phyloP scores from a whole-genome alignment of 2,329 filamentous ascomycete species.

The Alternaria novae-zelandiae region DNA sequence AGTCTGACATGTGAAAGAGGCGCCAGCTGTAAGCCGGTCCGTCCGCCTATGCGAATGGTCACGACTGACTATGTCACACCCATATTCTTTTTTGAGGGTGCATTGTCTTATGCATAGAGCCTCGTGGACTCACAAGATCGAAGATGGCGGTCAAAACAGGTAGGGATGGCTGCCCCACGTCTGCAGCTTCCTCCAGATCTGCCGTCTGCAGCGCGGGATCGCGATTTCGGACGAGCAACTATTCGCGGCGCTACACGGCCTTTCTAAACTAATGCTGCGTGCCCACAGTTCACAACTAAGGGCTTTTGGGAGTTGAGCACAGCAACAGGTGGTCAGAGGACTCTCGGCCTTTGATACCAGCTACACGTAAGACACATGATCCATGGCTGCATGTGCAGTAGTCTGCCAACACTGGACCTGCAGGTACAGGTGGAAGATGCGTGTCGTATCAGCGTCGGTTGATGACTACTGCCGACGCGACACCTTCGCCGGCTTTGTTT shows the following conservation, averaged over 20 bases:
- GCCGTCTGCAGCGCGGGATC: constrained; percentile 4
- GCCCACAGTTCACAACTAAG: background rate
- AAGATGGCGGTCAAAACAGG: constrained; percentile 8
- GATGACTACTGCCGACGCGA: constrained; percentile 4
- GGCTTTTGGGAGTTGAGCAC: background rate
- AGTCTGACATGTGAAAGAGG: constrained; percentile 14
- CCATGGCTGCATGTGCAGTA: constrained; percentile 10
- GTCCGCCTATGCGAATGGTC: background rate
- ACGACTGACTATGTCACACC: background rate
- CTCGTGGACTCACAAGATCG: constrained; percentile 20
- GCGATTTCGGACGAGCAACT: background rate
- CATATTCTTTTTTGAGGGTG: constrained; percentile 3
- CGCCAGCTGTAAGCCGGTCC: background rate
- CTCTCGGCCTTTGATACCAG: background rate
- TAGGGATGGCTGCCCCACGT: constrained; percentile 17
- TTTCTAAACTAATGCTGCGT: background rate
- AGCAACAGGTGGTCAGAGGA: background rate
- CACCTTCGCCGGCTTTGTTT: constrained; percentile 21
- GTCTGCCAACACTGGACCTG: constrained; percentile 17
- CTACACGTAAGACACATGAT: background rate
- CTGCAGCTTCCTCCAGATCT: constrained; percentile 12
- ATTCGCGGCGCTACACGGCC: background rate
- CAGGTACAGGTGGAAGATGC: constrained; percentile 14
- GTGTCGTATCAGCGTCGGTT: constrained; percentile 3
- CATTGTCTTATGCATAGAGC: constrained; percentile 16